A percentile compares a stretch with the other conserved stretches of the same genome.
phyloP scores from a whole-genome alignment of 331 rosid genomes.

The Telfairia occidentalis region DNA sequence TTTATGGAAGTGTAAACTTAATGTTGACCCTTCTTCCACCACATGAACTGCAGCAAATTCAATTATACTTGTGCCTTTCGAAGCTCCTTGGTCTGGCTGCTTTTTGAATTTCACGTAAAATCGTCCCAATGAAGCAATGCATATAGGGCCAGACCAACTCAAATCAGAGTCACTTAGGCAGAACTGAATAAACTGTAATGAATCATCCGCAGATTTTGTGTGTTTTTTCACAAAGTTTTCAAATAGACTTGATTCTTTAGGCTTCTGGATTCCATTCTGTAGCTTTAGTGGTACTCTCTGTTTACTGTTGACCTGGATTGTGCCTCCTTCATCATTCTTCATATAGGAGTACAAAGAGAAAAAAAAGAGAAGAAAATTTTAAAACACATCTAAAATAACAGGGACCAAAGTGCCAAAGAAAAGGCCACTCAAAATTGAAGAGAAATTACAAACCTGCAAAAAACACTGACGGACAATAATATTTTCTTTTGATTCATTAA shows the following conservation, averaged over 20 bases:
- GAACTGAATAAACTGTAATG: constrained; percentile 52
- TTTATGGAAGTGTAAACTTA: constrained; percentile 58
- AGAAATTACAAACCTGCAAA: constrained; percentile 50
- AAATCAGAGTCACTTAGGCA: constrained; percentile 41
- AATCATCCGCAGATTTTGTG: constrained; percentile 42
- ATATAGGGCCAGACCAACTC: constrained; percentile 91
- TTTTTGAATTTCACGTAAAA: constrained; percentile 82
- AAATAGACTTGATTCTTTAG: constrained; percentile 54
- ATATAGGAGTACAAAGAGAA: constrained; percentile 3
- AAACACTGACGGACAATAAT: constrained; percentile 63
- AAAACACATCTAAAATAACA: not conserved
- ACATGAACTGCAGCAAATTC: constrained; percentile 71
- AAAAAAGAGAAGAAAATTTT: not conserved
- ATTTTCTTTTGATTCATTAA: constrained; percentile 59
- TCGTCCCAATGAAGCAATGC: constrained; percentile 82
- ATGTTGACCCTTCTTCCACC: constrained; percentile 82
- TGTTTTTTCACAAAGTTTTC: constrained; percentile 68
- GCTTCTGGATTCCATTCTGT: constrained; percentile 43
- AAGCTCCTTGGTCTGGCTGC: constrained; percentile 28
- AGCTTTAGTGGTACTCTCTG: constrained; percentile 46
- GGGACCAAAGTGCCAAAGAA: not conserved
- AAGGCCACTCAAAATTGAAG: constrained; percentile 3
- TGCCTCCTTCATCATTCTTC: constrained; percentile 68
- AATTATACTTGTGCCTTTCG: constrained; percentile 26
- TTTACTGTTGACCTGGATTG: constrained; percentile 39